Evolutionary conservation across 169 alveolate species (phyloP), one percentile per base, ranked within the genome.

Genomic region (Cryptosporidium canis): DNA sequence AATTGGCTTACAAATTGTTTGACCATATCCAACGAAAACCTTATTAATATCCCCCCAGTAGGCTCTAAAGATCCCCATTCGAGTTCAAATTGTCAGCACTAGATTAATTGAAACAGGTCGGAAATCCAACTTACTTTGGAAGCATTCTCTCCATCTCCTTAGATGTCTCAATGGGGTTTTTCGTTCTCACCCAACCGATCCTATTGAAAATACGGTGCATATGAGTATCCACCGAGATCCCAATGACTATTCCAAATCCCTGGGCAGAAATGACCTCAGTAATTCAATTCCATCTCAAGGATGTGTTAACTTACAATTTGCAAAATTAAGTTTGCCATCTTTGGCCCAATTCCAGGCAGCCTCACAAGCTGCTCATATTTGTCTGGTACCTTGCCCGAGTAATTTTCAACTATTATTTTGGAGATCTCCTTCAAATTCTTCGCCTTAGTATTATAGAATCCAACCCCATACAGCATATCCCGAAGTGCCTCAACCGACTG

Each of bases 1-100:
- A 51, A 91, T 67, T 55, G 98, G 95, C 82, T 91, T 96, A 83
- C 99, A 97, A 31, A 96, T 94, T 14, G 95, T 96, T 90, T 97
- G 98, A 0, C 99, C 99, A 91, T 95, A 97, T 2, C 99, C 99
- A 8, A 97, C 99, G 55, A 98, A 85, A 44, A 96, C 83, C 8
- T 56, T 90, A 91, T 98, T 98, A 35, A 98, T 90, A 41, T 95
- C 96, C 43, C 93, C 85, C 99, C 99, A 98, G 66, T 92, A 84
- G 47, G 90, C 92, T 63, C 92, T 83, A 39, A 37, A 1, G 31
- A 61, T 9, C 27, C 8, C 33, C 6, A 16, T 43, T 33, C 16
- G 64, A 24, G 9, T 37, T 33, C n/a, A 51, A 51, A 2, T 4
- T n/a, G 43, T 37, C 31, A 27, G 1, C 16, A 29, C 43, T 37